Base-by-base conservation (phyloP, 768 basidiomycete species). In the Symmetrospora coprosmae region DNA sequence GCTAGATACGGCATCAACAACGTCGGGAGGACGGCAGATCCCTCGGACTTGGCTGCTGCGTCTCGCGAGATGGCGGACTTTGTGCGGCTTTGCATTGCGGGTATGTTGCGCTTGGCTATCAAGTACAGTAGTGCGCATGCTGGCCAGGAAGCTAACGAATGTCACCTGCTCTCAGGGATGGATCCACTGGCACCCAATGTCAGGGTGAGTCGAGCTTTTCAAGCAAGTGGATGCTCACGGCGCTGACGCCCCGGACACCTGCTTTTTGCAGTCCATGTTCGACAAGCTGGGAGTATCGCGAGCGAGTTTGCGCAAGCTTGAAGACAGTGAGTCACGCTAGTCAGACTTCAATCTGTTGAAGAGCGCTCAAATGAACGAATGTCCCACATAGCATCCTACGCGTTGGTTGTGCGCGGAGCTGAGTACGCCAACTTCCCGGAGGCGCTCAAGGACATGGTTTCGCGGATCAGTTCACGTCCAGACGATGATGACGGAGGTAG, bases 241-340 rank as follows among this genome's bases (percentile, higher is more conserved):
- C n/a, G n/a, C n/a, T n/a, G n/a, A n/a, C n/a, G n/a, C n/a, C n/a
- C n/a, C n/a, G n/a, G n/a, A n/a, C n/a, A n/a, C n/a, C n/a, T n/a
- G n/a, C n/a, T n/a, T n/a, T n/a, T 23, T 30, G 23, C 55, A 58
- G 55, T 58, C 55, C 4, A 58, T 58, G 55, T 58, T 58, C 55
- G 55, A 58, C 41, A 58, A 58, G 55, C 28, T 46, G 25, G 31
- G 30, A 30, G 55, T 58, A 6, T 40, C 55, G 6, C 39, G 40
- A 21, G 19, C 40, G 2, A 58, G 55, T 21, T 47, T 58, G 34
- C 41, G 55, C 28, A 58, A 58, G 55, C 55, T 58, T 9, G 55
- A 58, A 58, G 55, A 39, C 23, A 58, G 55, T 58, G 19, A 7
- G 55, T 46, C 7, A 7, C 28, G n/a, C 23, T 17, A 21, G n/a